Base-by-base conservation (phyloP, 257 asterid genomes). In the Fraxinus americana region DNA sequence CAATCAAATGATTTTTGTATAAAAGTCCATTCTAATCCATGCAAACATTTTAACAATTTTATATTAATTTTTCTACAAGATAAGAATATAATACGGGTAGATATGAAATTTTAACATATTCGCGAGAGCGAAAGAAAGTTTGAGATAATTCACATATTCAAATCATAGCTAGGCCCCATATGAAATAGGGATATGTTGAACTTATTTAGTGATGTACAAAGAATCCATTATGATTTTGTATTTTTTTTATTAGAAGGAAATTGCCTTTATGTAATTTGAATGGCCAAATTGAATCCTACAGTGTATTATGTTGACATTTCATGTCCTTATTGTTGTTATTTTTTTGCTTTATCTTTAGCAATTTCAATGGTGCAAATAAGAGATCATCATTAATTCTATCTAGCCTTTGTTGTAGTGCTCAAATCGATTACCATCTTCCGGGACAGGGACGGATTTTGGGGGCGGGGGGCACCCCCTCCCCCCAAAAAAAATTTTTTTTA, bases 361-460 rank as follows among this genome's bases (percentile, higher is more conserved):
- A 81, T 75, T 87, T 86, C 87, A 85, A 89, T 78, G 96, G 96
- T 82, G 78, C 84, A 81, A 77, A 80, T 73, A 19, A 76, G 74
- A 81, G 77, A 72, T 82, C 69, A 74, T 78, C 66, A 63, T 63
- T 63, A 1, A 71, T 78, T 75, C 82, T 34, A 84, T 77, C 87
- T 70, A 54, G 78, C 61, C 82, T 79, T 84, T 82, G 34, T 71
- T 43, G 14, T 86, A 85, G 92, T 88, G 91, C 90, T 80, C n/a
- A n/a, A n/a, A n/a, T n/a, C n/a, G n/a, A n/a, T n/a, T n/a, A n/a
- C n/a, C n/a, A n/a, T n/a, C n/a, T n/a, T n/a, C n/a, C n/a, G n/a
- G n/a, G n/a, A n/a, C n/a, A n/a, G n/a, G n/a, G n/a, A n/a, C n/a
- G n/a, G n/a, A n/a, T n/a, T n/a, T n/a, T n/a, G n/a, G n/a, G n/a